Evolutionary conservation across 1,284 basidiomycete genomes (phyloP).

Genomic region (Pulchroboletus neoregius): DNA sequence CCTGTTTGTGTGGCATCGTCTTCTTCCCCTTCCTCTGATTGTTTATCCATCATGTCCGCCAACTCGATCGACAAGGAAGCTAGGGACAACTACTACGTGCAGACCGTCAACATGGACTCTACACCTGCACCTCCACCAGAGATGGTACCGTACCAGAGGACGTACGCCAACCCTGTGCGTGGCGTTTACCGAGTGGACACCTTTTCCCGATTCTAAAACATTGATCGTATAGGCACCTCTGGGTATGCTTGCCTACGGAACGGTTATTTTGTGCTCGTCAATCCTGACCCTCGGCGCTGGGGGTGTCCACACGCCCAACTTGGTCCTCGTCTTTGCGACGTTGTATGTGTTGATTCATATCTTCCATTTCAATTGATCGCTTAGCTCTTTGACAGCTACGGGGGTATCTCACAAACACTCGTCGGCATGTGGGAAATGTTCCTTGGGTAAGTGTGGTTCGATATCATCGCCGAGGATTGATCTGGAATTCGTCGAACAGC

Average conservation of each 20-base stretch:
- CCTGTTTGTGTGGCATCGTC: conserved; percentile 2
- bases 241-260: conserved; percentile 30
- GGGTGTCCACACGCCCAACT: conserved; percentile 20
- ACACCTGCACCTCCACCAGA: conserved; percentile 14
- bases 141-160: conserved; percentile 29
- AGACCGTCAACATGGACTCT: conserved; percentile 24
- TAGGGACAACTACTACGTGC: conserved; percentile 28
- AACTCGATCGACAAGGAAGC: conserved; percentile 24
- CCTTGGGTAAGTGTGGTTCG: conserved; percentile 23
- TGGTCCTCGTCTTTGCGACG: conserved; percentile 30
- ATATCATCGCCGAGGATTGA: background rate
- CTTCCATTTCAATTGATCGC: background rate
- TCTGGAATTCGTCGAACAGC: conserved; percentile 11
- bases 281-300: conserved; percentile 23
- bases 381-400: conserved; percentile 22
- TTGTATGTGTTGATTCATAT: conserved; percentile 21
- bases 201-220: conserved; percentile 2
- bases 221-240: conserved; percentile 21
- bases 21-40: background rate
- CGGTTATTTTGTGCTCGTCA: conserved; percentile 31
- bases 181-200: background rate
- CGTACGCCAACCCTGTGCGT: conserved; percentile 26
- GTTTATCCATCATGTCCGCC: conserved; percentile 18
- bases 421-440: conserved; percentile 34
- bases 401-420: conserved; percentile 29